Evolutionary conservation across 805 yeast species (phyloP), one percentile per base, ranked within the genome.

Genomic region (Yamadazyma scolyti): DNA sequence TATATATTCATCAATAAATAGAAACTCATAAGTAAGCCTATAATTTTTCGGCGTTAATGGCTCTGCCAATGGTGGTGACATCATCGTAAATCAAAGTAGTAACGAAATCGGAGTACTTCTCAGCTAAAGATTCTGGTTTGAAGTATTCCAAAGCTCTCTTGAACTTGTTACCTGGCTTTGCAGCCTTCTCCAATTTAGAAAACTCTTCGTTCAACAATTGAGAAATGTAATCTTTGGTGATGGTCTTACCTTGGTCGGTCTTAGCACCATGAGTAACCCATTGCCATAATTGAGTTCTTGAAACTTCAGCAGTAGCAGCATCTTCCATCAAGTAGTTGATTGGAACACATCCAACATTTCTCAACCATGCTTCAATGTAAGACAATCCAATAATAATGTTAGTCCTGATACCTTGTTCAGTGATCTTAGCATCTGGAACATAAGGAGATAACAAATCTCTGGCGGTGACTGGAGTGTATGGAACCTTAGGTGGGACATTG

Each of bases 301-400:
- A 79, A 23, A 83, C 94, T 60, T 83, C 94, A 23, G 93, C 90
- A 30, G 94, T 83, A 20, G 93, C 93, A 17, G 94, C 94, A 58
- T 83, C 94, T 61, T 83, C 94, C 94, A 83, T 83, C 58, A 83
- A 68, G 56, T 77, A 75, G 65, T 83, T 82, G 56, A 83, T 83
- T 44, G 94, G 90, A 39, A 82, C 89, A 70, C 93, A 83, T 10
- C 94, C 94, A 32, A 78, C 63, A 37, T 87, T 87, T 55, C 88
- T 72, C 48, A 82, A 71, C 94, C 94, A 83, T 18, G 89, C 85
- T 62, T 83, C 93, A 71, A 82, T 82, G 56, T 83, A 83, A 42
- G 80, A 76, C 44, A 83, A 64, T 25, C 93, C 93, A 57, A 83
- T 82, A 50, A 76, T 75, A 46, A 82, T 68, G 59, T 83, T 83